These are phyloP conservation scores for Gautieria morchelliformis DNA, from an alignment of 768 basidiomycete species.

Conservation along the genomic window DNA sequence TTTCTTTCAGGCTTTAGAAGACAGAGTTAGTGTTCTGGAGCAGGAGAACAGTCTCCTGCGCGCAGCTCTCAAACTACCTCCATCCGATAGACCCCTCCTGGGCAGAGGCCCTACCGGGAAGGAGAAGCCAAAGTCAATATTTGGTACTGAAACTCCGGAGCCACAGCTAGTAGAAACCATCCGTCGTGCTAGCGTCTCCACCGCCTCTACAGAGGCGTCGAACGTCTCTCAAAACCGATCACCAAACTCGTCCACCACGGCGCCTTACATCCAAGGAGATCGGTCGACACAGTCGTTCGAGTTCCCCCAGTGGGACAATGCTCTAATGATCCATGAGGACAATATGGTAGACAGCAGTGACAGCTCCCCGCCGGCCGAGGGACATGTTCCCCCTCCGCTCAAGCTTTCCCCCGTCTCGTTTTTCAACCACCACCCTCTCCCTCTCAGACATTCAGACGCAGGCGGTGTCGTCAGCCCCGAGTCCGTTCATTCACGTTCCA, in stretches of 20 bases:
- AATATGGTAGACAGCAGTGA: conserved; percentile 1
- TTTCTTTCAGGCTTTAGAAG: conserved; percentile 58
- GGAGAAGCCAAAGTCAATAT: conserved; percentile 53
- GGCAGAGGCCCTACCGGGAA: conserved; percentile 85
- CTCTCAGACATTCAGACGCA: neutral
- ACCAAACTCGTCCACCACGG: neutral
- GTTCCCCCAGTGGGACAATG: conserved; percentile 9
- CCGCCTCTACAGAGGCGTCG: conserved; percentile 7
- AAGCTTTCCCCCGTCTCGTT: conserved; percentile 8
- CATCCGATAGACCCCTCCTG: conserved; percentile 59
- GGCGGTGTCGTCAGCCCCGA: conserved; percentile 5
- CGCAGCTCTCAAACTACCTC: conserved; percentile 61
- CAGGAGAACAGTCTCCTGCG: conserved; percentile 73
- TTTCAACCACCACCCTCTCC: neutral
- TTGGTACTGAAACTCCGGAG: neutral
- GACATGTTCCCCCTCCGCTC: conserved; percentile 3
- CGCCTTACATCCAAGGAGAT: conserved; percentile 2
- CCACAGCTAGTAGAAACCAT: neutral
- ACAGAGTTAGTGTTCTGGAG: conserved; percentile 74
- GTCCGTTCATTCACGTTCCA: conserved; percentile 7
- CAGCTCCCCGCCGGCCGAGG: conserved; percentile 8
- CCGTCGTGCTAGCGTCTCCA: conserved; percentile 7
- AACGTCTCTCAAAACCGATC: conserved; percentile 5
- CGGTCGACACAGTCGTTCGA: neutral
- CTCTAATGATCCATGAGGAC: conserved; percentile 7